Base-by-base conservation (phyloP, 148 eudicot genomes). In the Drosera capensis region DNA sequence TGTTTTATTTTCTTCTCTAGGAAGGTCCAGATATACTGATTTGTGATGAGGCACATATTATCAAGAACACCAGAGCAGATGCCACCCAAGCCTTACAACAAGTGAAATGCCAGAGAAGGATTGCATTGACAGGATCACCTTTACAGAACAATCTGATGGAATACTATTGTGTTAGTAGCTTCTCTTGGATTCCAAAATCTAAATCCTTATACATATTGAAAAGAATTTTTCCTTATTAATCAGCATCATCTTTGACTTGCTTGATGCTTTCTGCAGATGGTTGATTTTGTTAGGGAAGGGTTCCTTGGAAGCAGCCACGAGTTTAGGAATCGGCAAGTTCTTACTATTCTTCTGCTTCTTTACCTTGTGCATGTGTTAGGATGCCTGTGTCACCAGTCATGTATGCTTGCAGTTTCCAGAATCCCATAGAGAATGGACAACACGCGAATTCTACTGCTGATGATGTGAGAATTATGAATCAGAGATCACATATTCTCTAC, bases 91-190 rank as follows among this genome's bases (percentile, higher is more conserved):
- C 95, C 47, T 63, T 90, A 61, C 84, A 90, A 59, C 87, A 64
- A 73, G 93, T 84, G 22, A 85, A 64, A 65, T 69, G 95, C 71
- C 99, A 90, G 58, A 77, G 99, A 55, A 74, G 99, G 67, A 90
- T 90, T 52, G 99, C 99, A 31, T 64, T 90, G 58, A 90, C 99
- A 43, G 99, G 99, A 57, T 90, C 99, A 23, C 99, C 99, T 48
- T 88, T 90, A 52, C 99, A 90, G 71, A 90, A 90, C 68, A 90
- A 90, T 65, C 85, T 90, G 52, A 90, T 90, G 99, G 99, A 90
- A 56, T 90, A 90, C 59, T 90, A 80, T 52, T 90, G 99, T 70
- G 99, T 90, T 54, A 71, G 95, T 54, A 19, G 52, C 13, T 54
- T 54, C 22, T 46, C 23, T 25, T 40, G 20, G 11, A 14, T 35